These are phyloP conservation scores for Rhododendron griersonianum DNA, from an alignment of 148 eudicot genomes.

Conservation along the genomic window DNA sequence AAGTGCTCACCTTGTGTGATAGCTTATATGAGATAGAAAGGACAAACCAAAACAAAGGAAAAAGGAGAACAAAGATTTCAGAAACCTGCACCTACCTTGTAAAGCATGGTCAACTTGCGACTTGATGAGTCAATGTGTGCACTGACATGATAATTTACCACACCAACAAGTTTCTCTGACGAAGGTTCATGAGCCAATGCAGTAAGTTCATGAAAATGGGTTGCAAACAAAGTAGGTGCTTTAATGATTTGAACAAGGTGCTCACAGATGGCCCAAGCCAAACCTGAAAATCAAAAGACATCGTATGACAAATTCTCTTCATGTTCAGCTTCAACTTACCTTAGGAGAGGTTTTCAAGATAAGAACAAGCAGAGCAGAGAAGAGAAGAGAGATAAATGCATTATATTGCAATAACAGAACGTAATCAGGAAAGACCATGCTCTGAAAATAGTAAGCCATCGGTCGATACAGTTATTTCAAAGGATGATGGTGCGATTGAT, in stretches of 20 bases:
- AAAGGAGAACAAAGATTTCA: not conserved
- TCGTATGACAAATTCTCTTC: not conserved
- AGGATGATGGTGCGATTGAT: not conserved
- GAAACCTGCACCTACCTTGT: slow-evolving; percentile 52
- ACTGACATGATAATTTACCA: slow-evolving; percentile 91
- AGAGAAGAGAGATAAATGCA: not conserved
- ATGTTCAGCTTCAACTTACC: not conserved
- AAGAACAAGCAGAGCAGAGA: not conserved
- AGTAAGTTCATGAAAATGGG: slow-evolving; percentile 98
- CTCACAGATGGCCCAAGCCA: slow-evolving; percentile 99
- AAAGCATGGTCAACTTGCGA: slow-evolving; percentile 95
- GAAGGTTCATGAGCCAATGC: slow-evolving; percentile 71
- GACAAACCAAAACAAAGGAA: not conserved
- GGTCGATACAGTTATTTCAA: not conserved
- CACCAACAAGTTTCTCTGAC: slow-evolving; percentile 47
- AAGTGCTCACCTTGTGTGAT: not conserved
- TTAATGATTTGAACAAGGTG: slow-evolving; percentile 82
- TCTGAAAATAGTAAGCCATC: not conserved
- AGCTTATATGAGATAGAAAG: not conserved
- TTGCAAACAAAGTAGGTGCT: slow-evolving; percentile 98
- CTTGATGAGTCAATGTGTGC: slow-evolving; percentile 93
- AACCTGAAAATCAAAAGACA: slow-evolving; percentile 43
- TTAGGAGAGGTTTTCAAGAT: not conserved
- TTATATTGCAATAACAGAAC: not conserved
- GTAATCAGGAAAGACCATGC: not conserved